Evolutionary conservation across 1,284 basidiomycete species (phyloP).

Genomic region (Tilletiaria anomala): DNA sequence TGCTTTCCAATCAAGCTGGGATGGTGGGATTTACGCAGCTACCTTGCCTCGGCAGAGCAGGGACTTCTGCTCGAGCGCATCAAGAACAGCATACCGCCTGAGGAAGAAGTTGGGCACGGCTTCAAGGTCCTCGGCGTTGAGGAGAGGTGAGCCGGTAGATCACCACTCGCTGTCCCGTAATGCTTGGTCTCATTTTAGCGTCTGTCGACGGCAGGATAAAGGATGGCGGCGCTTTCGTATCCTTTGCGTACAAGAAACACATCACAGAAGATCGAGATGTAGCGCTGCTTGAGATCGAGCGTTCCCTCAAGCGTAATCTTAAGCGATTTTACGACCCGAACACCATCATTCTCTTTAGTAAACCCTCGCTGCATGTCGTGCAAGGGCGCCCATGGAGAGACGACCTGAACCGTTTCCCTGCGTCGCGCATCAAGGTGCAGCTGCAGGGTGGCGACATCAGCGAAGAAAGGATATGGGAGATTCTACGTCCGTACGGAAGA

Average conservation of each 20-base stretch:
- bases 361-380: slow-evolving; percentile 25
- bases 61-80: slow-evolving; percentile 14
- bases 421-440: slow-evolving; percentile 16
- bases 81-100: slow-evolving; percentile 15
- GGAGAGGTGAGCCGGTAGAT: slow-evolving; percentile 2
- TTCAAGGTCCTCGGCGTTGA: slow-evolving; percentile 28
- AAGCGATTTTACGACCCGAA: slow-evolving; percentile 14
- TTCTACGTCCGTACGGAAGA: slow-evolving; percentile 60
- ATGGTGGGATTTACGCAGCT: slow-evolving; percentile 22
- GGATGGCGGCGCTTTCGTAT: slow-evolving; percentile 23
- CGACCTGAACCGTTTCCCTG: slow-evolving; percentile 28
- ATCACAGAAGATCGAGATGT: slow-evolving; percentile 12
- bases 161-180: neutral
- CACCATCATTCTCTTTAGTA: slow-evolving; percentile 8
- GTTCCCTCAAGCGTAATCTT: slow-evolving; percentile 13
- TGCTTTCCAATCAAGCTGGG: slow-evolving; percentile 27
- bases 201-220: slow-evolving; percentile 16
- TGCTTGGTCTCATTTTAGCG: too few relatives aligned
- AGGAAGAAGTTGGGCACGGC: slow-evolving; percentile 18
- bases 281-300: slow-evolving; percentile 20
- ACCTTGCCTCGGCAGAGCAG: slow-evolving; percentile 14
- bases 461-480: slow-evolving; percentile 26
- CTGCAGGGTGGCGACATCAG: slow-evolving; percentile 16
- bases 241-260: slow-evolving; percentile 7
- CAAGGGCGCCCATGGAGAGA: slow-evolving; percentile 27